These are phyloP conservation scores for Dactylorhiza incarnata DNA, from an alignment of 106 monocot genomes.

Conservation along the genomic window DNA sequence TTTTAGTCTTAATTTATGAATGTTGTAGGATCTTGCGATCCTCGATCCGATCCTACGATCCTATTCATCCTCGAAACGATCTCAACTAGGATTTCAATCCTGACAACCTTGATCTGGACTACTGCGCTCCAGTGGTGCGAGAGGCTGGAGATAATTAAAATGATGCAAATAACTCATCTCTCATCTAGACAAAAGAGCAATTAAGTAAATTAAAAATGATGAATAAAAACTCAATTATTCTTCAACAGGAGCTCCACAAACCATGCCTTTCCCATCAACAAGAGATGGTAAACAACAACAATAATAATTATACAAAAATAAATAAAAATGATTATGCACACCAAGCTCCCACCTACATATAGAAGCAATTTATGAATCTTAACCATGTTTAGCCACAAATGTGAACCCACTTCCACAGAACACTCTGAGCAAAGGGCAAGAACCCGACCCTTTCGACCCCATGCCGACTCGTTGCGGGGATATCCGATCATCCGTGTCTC, in stretches of 20 bases:
- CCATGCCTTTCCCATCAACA: background rate
- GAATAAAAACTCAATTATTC: too few species aligned
- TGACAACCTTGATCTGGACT: too few species aligned
- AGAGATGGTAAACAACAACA: background rate
- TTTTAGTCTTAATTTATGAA: too few species aligned
- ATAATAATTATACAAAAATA: background rate
- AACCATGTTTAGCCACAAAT: conserved; percentile 26
- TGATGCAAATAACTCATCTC: too few species aligned
- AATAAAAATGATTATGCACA: background rate
- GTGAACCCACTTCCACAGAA: conserved; percentile 92
- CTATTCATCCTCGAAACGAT: too few species aligned
- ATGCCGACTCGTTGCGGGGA: conserved; percentile 39
- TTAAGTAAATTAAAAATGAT: too few species aligned
- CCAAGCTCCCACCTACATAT: background rate
- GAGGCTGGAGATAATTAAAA: too few species aligned
- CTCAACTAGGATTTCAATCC: too few species aligned
- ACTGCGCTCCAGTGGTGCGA: too few species aligned
- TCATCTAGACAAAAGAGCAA: too few species aligned
- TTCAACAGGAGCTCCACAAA: background rate
- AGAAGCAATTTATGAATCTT: background rate
- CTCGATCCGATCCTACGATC: too few species aligned
- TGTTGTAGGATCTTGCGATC: too few species aligned
- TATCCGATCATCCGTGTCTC: conserved; percentile 48
- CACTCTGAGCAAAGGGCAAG: conserved; percentile 12
- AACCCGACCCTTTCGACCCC: background rate